Base-by-base conservation (phyloP, 1,284 basidiomycete genomes). In the Stereum hirsutum region DNA sequence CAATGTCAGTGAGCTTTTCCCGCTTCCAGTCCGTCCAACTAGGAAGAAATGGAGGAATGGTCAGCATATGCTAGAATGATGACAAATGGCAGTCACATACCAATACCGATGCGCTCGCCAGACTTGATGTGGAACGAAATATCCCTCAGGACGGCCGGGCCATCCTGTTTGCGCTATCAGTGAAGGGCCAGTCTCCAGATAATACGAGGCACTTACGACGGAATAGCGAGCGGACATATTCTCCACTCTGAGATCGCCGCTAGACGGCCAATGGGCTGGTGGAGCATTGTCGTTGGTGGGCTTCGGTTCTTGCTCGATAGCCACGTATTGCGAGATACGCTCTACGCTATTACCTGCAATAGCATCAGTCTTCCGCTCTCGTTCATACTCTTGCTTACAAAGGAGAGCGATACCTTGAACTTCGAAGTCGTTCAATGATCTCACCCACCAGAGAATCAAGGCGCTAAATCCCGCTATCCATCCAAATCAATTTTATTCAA, bases 211-310 rank as follows among this genome's bases (percentile, higher is more conserved):
- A 39, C 56, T 8, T 41, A 64, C 73, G 21, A 42, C 45, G 3
- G 76, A 73, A 50, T 81, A 83, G 23, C 69, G 65, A 23, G 78
- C 78, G 10, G 68, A 74, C 10, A 81, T 60, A 15, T 70, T 69
- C 49, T 87, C 75, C 0, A 87, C 79, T 4, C 64, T 59, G 26
- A 89, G 63, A 28, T 75, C 68, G 5, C 87, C 87, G 32, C 77
- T 82, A 0, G 80, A 70, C 0, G 87, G 87, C 86, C 87, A 89
- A 47, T 82, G 77, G 0, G 86, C 86, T 3, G 87, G 82, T 24
- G 86, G 85, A 35, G 69, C 62, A 6, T 75, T 75, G 11, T 58
- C 54, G 20, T 63, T 56, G 0, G 67, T 68, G 1, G 71, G 54
- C 43, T 68, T 64, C 1, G 74, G 73, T 55, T 89, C 87, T 55